Conservation (phyloP, 139 green algal species). For the Haematococcus lacustris region DNA sequence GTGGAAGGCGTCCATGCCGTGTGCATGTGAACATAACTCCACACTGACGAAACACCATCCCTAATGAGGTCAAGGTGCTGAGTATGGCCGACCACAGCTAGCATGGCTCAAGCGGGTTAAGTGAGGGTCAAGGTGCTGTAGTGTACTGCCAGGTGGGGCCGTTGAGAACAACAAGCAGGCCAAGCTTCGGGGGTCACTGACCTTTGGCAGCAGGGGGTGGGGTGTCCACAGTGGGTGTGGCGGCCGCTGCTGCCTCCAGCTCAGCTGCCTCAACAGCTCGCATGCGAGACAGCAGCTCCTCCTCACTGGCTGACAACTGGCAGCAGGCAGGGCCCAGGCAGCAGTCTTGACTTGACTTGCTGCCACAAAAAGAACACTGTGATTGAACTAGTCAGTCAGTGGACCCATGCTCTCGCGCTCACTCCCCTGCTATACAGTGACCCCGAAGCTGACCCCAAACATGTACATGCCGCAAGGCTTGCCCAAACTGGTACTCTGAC, state of each 20-base stretch:
- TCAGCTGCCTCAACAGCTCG: slow-evolving; percentile 22
- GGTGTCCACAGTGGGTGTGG: not conserved
- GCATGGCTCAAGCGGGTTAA: too few relatives aligned
- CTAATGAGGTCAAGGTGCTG: not conserved
- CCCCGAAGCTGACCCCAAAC: too few relatives aligned
- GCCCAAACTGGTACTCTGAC: not conserved
- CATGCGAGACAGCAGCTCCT: slow-evolving; percentile 18
- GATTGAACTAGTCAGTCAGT: too few relatives aligned
- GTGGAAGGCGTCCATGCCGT: too few relatives aligned
- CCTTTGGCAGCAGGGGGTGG: slow-evolving; percentile 5
- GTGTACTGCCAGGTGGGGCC: not conserved
- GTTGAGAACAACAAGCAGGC: not conserved
- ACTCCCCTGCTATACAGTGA: too few relatives aligned
- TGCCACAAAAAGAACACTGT: too few relatives aligned
- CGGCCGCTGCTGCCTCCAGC: slow-evolving; percentile 24
- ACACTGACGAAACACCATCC: too few relatives aligned
- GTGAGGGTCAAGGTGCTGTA: too few relatives aligned
- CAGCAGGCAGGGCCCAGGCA: too few relatives aligned
- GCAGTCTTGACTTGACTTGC: too few relatives aligned
- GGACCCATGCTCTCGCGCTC: not conserved
- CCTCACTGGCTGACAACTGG: slow-evolving; percentile 26
- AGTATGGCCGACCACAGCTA: not conserved
- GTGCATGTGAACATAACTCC: too few relatives aligned
- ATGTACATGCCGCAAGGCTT: too few relatives aligned
- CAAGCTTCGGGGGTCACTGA: slow-evolving; percentile 2